Evolutionary conservation across 2,329 filamentous ascomycete genomes (phyloP), one percentile per base, ranked within the genome.

Genomic region (Ceratocystiopsis brevicomis): DNA sequence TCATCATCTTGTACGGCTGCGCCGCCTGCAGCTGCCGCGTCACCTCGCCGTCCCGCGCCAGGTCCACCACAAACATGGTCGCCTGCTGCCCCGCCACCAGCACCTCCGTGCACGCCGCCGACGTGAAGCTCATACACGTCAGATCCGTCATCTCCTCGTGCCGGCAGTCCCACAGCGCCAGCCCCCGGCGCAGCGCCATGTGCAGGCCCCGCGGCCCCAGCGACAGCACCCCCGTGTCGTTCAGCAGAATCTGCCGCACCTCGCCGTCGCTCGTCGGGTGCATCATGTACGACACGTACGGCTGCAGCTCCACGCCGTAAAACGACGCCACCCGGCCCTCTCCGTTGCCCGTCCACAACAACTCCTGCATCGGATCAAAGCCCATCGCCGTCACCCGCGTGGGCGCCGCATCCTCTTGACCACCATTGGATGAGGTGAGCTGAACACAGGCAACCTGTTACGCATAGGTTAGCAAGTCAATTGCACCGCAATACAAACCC

Each of bases 51-150:
- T 83, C 85, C 54, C 68, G 67, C 25, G 25, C 25, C 40, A 76
- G 67, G 56, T 79, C 75, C 48, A 80, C 69, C 17, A 76, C 78
- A 56, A 94, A 81, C 81, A 98, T 93, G 41, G 71, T 72, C 44
- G 80, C 73, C 60, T 98, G 90, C 51, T 79, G 74, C 39, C 90
- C 90, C 39, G 86, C 90, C 33, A 88, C 82, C 17, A 98, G 65
- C 45, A 98, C 78, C 55, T 93, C 81, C 14, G 74, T 72, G 21
- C 81, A 83, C 10, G 81, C 81, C 55, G 86, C 86, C 25, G 83
- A 86, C 1, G 85, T 92, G 57, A 93, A 95, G 57, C 81, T 88
- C 86, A 96, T 96, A 60, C 90, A 96, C 52, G 77, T 76, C 50
- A 98, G 65, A 55, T 95, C 84, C 49, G 71, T 76, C 79, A 96